A percentile compares a stretch with the other conserved stretches of the same genome.
Evolutionary conservation across 768 basidiomycete species (phyloP).

Genomic region (Suillus brevipes): DNA sequence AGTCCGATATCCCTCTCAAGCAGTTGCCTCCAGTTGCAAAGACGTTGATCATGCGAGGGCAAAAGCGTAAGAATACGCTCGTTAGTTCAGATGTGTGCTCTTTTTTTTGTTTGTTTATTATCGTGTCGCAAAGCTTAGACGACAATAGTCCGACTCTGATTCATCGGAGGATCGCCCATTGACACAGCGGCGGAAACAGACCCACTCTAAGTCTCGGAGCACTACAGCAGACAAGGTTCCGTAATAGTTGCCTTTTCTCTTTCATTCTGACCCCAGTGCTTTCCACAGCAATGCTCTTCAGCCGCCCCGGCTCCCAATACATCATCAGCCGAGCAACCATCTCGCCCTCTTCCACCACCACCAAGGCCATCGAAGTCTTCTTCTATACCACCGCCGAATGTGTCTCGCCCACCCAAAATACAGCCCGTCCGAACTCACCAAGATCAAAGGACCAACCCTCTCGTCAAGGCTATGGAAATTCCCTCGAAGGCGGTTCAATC

Average conservation of each 20-base stretch:
- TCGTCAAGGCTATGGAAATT: constrained; percentile 33
- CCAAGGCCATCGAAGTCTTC: constrained; percentile 2
- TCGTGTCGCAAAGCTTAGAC: background rate
- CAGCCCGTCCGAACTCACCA: constrained; percentile 28
- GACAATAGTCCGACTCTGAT: constrained; percentile 20
- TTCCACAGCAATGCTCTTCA: background rate
- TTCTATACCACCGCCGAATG: constrained; percentile 8
- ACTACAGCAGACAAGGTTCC: background rate
- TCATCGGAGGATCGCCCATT: constrained; percentile 9
- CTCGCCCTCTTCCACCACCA: constrained; percentile 2
- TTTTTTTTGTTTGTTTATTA: background rate
- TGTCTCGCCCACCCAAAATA: constrained; percentile 17
- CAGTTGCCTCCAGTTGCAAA: background rate
- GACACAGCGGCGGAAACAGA: constrained; percentile 1
- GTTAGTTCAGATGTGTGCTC: constrained; percentile 17
- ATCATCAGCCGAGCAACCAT: background rate
- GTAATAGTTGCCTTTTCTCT: background rate
- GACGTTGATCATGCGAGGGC: background rate
- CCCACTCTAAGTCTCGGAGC: background rate
- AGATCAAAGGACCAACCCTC: constrained; percentile 29
- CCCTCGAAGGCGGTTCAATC: constrained; percentile 23
- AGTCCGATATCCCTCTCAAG: constrained; percentile 9
- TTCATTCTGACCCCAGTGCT: background rate
- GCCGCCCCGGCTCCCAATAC: background rate
- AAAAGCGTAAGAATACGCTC: constrained; percentile 9